A percentile compares a stretch with the other conserved stretches of the same genome.
phyloP scores from a whole-genome alignment of 805 yeast species.

The Scheffersomyces lignosus region DNA sequence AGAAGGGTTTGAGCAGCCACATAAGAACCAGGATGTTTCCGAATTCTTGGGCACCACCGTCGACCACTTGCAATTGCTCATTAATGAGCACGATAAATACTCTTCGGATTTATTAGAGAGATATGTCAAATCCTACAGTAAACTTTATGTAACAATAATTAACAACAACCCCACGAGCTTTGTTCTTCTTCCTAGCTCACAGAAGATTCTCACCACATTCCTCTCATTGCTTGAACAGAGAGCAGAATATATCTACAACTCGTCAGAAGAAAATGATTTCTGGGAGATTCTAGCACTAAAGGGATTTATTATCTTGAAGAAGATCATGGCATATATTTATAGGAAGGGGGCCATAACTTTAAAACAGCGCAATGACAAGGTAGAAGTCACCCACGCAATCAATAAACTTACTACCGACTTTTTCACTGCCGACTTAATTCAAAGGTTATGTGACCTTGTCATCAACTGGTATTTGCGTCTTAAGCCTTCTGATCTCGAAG shows the following conservation, averaged over 20 bases:
- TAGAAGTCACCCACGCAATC: slow-evolving; percentile 61
- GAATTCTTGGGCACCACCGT: slow-evolving; percentile 61
- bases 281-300: slow-evolving; percentile 78
- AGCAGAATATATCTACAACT: slow-evolving; percentile 64
- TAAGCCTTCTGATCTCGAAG: slow-evolving; percentile 72
- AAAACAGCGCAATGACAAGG: slow-evolving; percentile 63
- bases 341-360: slow-evolving; percentile 68
- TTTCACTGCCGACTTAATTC: slow-evolving; percentile 57
- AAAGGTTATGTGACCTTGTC: slow-evolving; percentile 61
- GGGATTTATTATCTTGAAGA: slow-evolving; percentile 63
- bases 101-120: slow-evolving; percentile 57
- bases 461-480: slow-evolving; percentile 73
- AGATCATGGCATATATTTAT: slow-evolving; percentile 58
- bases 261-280: slow-evolving; percentile 54
- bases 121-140: slow-evolving; percentile 72
- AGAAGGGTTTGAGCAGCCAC: slow-evolving; percentile 74
- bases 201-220: slow-evolving; percentile 59
- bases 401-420: slow-evolving; percentile 51
- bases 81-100: slow-evolving; percentile 52
- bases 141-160: slow-evolving; percentile 63
- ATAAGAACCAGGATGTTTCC: slow-evolving; percentile 53
- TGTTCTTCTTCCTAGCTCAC: slow-evolving; percentile 63
- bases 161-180: slow-evolving; percentile 68
- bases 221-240: slow-evolving; percentile 61
- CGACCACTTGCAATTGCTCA: slow-evolving; percentile 58